Conservation (phyloP, 2,329 filamentous ascomycete genomes). For the Cryphonectria radicalis region DNA sequence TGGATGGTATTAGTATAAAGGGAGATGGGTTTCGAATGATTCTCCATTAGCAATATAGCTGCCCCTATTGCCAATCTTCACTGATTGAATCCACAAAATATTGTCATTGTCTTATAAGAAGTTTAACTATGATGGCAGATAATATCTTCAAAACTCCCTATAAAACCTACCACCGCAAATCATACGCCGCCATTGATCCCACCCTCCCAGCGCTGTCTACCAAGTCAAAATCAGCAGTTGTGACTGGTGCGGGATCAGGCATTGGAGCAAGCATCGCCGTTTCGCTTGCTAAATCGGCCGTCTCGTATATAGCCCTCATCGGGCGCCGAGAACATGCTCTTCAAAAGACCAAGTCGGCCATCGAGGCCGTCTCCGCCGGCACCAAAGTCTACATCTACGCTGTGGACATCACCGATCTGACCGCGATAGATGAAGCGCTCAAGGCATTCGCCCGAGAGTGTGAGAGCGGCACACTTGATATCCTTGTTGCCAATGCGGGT, state of each 20-base stretch:
- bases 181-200: slow-evolving; percentile 15
- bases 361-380: not conserved
- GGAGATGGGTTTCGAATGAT: not conserved
- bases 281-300: slow-evolving; percentile 9
- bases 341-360: not conserved
- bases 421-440: not conserved
- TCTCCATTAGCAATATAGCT: not conserved
- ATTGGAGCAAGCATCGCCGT: slow-evolving; percentile 9
- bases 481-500: not conserved
- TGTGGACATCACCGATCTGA: not conserved
- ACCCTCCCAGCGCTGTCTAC: slow-evolving; percentile 13
- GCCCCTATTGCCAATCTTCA: not conserved
- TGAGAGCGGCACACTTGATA: not conserved
- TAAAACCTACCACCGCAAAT: slow-evolving; percentile 5
- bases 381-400: not conserved
- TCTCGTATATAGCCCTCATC: slow-evolving; percentile 9
- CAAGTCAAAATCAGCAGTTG: slow-evolving; percentile 18
- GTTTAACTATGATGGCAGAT: not conserved
- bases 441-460: not conserved
- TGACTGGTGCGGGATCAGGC: slow-evolving; percentile 13
- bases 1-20: not conserved
- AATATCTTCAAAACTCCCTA: slow-evolving; percentile 11
- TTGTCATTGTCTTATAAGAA: not conserved
- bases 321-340: slow-evolving; percentile 7
- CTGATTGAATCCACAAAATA: not conserved